These are phyloP conservation scores for Santalum album DNA, from an alignment of 164 flowering plant species.

Conservation along the genomic window DNA sequence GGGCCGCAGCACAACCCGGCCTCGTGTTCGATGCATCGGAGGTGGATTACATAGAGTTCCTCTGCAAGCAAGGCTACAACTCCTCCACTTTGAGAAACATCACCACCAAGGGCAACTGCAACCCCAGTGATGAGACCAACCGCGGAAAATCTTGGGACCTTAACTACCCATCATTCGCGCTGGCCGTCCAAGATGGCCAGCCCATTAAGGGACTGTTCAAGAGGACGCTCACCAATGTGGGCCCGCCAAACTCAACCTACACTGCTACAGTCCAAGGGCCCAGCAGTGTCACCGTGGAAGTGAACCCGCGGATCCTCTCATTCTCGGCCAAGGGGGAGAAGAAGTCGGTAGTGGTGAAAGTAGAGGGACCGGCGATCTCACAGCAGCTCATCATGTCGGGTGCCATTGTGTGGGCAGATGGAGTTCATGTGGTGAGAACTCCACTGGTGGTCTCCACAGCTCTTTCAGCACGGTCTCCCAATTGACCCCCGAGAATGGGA, in stretches of 20 bases:
- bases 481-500: too few relatives aligned
- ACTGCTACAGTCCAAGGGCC: constrained; percentile 12
- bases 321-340: constrained; percentile 31
- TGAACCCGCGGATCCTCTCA: constrained; percentile 25
- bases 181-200: constrained; percentile 34
- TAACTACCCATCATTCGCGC: constrained; percentile 47
- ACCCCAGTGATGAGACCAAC: constrained; percentile 16
- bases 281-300: neutral
- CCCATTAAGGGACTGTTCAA: constrained; percentile 22
- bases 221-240: constrained; percentile 44
- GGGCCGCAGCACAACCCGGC: constrained; percentile 34
- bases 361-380: constrained; percentile 21
- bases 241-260: constrained; percentile 38
- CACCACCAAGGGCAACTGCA: constrained; percentile 25
- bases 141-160: constrained; percentile 36
- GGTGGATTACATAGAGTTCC: constrained; percentile 33
- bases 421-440: constrained; percentile 27
- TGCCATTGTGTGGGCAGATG: constrained; percentile 32
- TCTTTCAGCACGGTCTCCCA: too few relatives aligned
- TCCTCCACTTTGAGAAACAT: constrained; percentile 17
- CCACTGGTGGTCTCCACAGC: constrained; percentile 32
- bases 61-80: constrained; percentile 41
- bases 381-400: constrained; percentile 38
- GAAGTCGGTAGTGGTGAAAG: constrained; percentile 24
- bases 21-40: constrained; percentile 37